Base-by-base conservation (phyloP, 164 flowering plant genomes). In the Warburgia ugandensis region DNA sequence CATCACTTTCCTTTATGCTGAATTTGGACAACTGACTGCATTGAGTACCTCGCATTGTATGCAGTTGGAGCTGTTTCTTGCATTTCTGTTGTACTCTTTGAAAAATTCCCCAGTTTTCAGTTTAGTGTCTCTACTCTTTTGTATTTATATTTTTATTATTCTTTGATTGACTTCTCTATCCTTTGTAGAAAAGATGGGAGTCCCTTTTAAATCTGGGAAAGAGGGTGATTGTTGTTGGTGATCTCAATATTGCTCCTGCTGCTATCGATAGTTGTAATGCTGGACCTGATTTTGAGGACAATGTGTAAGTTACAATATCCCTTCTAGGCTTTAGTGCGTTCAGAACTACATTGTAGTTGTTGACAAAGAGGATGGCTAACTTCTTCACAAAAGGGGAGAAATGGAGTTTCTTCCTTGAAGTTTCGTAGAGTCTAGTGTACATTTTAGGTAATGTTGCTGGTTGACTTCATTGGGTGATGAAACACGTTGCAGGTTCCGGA, bases 151-250 rank as follows among this genome's bases (percentile, higher is more conserved):
- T 50, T 44, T 6, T 41, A 44, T 2, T 45, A 52, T 31, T 5
- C 14, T 11, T 25, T 10, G 9, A 42, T 42, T 46, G 20, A 52
- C 47, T 35, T 48, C 29, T 17, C 42, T 5, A 28, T 39, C 38
- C 20, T 70, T 48, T 71, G 67, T 83, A 94, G 99, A 86, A 66
- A 89, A 86, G 96, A 76, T 94, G 97, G 95, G 95, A 86, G 68
- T 60, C 62, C 50, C 76, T 86, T 43, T 62, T 83, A 62, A 64
- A 35, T 48, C 59, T 69, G 43, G 88, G 90, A 59, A 79, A 75
- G 56, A 81, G 90, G 64, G 65, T 94, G 20, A 20, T 89, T 61
- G 79, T 94, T 39, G 97, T 89, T 64, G 99, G 97, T 48, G 99
- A 94, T 73, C 82, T 94, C 56, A 94, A 94, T 50, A 84, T 94